Percentiles rank a stretch among this genome's conserved stretches.
Conservation (phyloP, 495 filamentous ascomycete species). For the Penicillium arizonense region DNA sequence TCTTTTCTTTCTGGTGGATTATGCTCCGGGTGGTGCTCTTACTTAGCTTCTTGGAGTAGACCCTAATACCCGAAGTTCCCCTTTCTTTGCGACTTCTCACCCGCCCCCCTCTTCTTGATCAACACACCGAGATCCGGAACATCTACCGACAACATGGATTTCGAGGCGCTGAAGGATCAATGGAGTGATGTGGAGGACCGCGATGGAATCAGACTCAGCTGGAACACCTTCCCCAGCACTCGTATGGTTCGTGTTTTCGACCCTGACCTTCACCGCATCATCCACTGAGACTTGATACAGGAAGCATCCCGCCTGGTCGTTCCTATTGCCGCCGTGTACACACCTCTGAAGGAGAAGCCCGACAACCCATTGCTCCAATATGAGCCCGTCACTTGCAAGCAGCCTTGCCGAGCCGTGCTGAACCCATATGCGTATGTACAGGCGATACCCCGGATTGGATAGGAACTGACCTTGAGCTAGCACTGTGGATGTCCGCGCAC, state of each 20-base stretch:
- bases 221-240: conserved; percentile 99
- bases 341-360: conserved; percentile 91
- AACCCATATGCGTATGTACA: conserved; percentile 87
- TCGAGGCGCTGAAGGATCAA: conserved; percentile 85
- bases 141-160: conserved; percentile 59
- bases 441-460: conserved; percentile 1
- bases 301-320: conserved; percentile 97
- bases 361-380: conserved; percentile 90
- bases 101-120: conserved; percentile 24
- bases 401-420: conserved; percentile 91
- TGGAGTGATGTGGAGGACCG: conserved; percentile 97
- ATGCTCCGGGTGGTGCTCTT: conserved; percentile 29
- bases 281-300: conserved; percentile 44
- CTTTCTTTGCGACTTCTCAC: conserved; percentile 14
- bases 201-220: conserved; percentile 95
- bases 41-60: conserved; percentile 19
- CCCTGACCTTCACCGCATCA: conserved; percentile 12
- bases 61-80: conserved; percentile 12
- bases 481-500: conserved; percentile 91
- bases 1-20: conserved; percentile 27
- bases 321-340: conserved; percentile 95
- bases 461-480: conserved; percentile 47
- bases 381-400: conserved; percentile 96
- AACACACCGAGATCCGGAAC: conserved; percentile 30
- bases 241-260: conserved; percentile 70